Base-by-base conservation (phyloP, 805 yeast genomes). In the Pichia cabralensis region DNA sequence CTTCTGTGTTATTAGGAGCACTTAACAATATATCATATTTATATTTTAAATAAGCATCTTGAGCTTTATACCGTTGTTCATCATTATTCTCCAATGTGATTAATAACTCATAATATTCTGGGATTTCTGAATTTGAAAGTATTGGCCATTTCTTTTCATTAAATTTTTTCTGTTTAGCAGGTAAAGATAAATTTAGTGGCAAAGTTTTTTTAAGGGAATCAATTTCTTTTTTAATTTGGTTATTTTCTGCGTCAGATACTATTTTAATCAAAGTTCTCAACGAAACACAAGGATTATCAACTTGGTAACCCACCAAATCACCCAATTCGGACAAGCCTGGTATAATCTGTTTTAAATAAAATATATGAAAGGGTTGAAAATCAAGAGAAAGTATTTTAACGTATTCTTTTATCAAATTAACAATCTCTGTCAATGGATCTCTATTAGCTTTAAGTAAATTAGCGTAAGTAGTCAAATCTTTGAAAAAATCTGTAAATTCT, bases 71-170 rank as follows among this genome's bases (percentile, higher is more conserved):
- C 47, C 97, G 71, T 31, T 58, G 48, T 1, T 53, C 64, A 46
- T 82, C 94, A 47, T 81, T 80, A 23, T 60, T 50, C 8, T 73
- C 61, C 11, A 71, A 50, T 47, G 80, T 75, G 33, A 85, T 64
- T 33, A 78, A 58, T 38, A 63, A 61, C 21, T 65, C 61, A 52
- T 77, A 81, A 10, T 80, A 60, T 3, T 48, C 45, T 4, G 75
- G 74, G 7, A 85, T 51, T 26, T 66, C 62, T 1, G 82, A 73
- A 8, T 62, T 49, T 32, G 62, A 44, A 45, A 74, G 71, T 11
- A 72, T 55, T 2, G 62, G 55, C 73, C 77, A 68, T 13, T 60
- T 47, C 50, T 44, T 59, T 50, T 37, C 62, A 52, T 54, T 62
- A 45, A 63, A 58, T 40, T 58, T 31, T 3, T 26, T 24, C 5